Percentiles rank a stretch among this genome's conserved stretches.
Conservation (phyloP, 2,329 filamentous ascomycete species). For the Zopfia rhizophila region DNA sequence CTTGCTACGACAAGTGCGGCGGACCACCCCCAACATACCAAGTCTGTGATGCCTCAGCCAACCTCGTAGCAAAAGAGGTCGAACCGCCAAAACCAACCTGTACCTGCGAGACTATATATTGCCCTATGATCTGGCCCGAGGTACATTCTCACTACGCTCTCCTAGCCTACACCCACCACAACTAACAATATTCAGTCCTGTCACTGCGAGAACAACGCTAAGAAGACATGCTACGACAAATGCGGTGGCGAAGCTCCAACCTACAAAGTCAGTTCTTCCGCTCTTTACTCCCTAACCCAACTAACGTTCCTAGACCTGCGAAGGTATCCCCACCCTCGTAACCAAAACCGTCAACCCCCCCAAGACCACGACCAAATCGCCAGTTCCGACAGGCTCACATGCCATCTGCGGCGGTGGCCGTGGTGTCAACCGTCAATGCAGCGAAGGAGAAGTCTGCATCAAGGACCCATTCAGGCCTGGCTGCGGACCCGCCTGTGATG, state of each 20-base stretch:
- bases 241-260: constrained; percentile 38
- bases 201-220: constrained; percentile 37
- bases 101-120: constrained; percentile 31
- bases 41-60: too few relatives aligned
- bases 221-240: constrained; percentile 35
- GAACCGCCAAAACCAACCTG: too few relatives aligned
- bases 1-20: constrained; percentile 43
- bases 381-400: constrained; percentile 20
- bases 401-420: constrained; percentile 42
- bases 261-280: constrained; percentile 2
- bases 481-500: constrained; percentile 48
- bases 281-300: background rate
- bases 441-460: constrained; percentile 37
- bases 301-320: constrained; percentile 20
- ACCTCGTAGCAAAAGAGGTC: too few relatives aligned
- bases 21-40: constrained; percentile 26
- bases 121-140: constrained; percentile 36
- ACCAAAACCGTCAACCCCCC: constrained; percentile 2
- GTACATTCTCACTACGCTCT: too few relatives aligned
- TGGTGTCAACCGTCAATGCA: constrained; percentile 18
- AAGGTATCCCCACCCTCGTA: constrained; percentile 6
- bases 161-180: too few relatives aligned
- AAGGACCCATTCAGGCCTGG: constrained; percentile 40
- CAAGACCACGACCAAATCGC: constrained; percentile 4
- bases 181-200: constrained; percentile 29